These are phyloP conservation scores for Phytophthora sojae DNA, from an alignment of 352 stramenopile species.

Conservation along the genomic window DNA sequence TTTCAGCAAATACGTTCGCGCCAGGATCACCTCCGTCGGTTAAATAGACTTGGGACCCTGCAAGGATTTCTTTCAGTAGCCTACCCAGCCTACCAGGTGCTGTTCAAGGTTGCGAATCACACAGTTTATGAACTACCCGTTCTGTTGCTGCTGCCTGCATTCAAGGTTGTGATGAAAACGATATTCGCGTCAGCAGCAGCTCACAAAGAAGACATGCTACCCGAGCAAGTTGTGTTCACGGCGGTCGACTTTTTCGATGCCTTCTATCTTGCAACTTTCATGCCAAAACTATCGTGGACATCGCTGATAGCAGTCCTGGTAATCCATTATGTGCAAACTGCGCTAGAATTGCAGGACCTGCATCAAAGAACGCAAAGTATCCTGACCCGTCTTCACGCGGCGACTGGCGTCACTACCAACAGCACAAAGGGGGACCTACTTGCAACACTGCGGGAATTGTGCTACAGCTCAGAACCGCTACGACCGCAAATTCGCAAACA, in stretches of 20 bases:
- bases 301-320: constrained; percentile 2
- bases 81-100: not conserved
- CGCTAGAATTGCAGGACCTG: constrained; percentile 9
- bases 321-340: constrained; percentile 13
- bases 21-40: constrained; percentile 1
- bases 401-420: not conserved
- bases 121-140: not conserved
- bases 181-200: too few relatives aligned
- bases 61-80: not conserved
- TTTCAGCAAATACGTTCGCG: constrained; percentile 1
- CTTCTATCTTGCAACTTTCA: constrained; percentile 25
- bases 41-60: not conserved
- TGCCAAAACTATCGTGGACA: constrained; percentile 6
- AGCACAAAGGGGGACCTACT: not conserved
- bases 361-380: constrained; percentile 11
- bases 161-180: not conserved
- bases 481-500: not conserved
- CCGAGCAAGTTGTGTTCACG: not conserved
- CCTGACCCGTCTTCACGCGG: not conserved
- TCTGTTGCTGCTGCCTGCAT: not conserved
- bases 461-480: not conserved
- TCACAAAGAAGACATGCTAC: not conserved
- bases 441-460: not conserved
- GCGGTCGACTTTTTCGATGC: constrained; percentile 18
- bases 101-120: not conserved